Evolutionary conservation across 805 yeast species (phyloP).

Genomic region (Kazachstania taianensis): DNA sequence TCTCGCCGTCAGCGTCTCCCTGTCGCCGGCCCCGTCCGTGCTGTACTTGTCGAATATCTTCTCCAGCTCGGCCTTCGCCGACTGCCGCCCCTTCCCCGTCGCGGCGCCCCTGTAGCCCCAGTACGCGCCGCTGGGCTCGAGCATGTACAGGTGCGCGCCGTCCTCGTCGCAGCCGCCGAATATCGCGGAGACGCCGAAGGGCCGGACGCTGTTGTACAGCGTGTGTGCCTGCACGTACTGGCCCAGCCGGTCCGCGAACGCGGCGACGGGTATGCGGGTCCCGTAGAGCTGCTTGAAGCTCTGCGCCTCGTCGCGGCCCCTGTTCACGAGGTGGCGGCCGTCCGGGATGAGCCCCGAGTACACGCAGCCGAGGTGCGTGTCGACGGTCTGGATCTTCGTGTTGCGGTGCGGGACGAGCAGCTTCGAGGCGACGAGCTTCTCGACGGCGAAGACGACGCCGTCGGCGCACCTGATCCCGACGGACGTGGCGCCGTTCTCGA

Average conservation of each 20-base stretch:
- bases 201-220: slow-evolving; percentile 92
- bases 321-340: slow-evolving; percentile 83
- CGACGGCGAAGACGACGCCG: slow-evolving; percentile 97
- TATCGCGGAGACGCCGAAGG: slow-evolving; percentile 88
- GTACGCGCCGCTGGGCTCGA: slow-evolving; percentile 92
- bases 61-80: slow-evolving; percentile 95
- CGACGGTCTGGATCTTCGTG: slow-evolving; percentile 85
- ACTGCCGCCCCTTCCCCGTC: slow-evolving; percentile 95
- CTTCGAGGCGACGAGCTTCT: slow-evolving; percentile 79
- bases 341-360: slow-evolving; percentile 95
- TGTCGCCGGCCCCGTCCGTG: slow-evolving; percentile 41
- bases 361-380: slow-evolving; percentile 87
- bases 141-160: slow-evolving; percentile 90
- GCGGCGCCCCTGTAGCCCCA: slow-evolving; percentile 99
- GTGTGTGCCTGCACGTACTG: slow-evolving; percentile 92
- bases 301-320: slow-evolving; percentile 87
- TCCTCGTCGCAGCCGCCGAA: slow-evolving; percentile 88
- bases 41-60: slow-evolving; percentile 42
- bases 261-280: slow-evolving; percentile 66
- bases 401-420: slow-evolving; percentile 82
- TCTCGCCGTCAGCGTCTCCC: slow-evolving; percentile 54
- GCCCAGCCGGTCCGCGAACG: slow-evolving; percentile 79
- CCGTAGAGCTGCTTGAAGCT: slow-evolving; percentile 69
- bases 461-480: slow-evolving; percentile 86
- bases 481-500: slow-evolving; percentile 93